Evolutionary conservation across 768 basidiomycete species (phyloP).

Genomic region (Termitomyces sp.): DNA sequence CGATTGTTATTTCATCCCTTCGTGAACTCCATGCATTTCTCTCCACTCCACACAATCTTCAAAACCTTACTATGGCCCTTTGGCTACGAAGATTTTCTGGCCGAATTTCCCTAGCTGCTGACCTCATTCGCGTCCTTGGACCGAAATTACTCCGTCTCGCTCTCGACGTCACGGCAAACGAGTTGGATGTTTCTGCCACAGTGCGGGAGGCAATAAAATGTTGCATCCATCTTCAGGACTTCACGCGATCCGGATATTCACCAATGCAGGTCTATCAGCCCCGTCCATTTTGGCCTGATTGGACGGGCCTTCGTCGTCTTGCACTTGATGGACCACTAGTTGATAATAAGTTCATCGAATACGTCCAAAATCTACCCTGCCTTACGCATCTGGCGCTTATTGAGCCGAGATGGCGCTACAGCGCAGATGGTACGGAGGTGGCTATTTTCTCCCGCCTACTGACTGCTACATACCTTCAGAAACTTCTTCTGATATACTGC

Average conservation of each 20-base stretch:
- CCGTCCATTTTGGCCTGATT: constrained; percentile 5
- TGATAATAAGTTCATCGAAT: constrained; percentile 7
- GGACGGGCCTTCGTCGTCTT: constrained; percentile 10
- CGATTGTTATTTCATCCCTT: constrained; percentile 9
- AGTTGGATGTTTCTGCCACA: constrained; percentile 3
- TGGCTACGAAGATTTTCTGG: constrained; percentile 7
- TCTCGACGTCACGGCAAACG: constrained; percentile 6
- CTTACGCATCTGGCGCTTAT: constrained; percentile 12
- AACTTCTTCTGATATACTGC: constrained; percentile 13
- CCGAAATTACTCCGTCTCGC: constrained; percentile 11
- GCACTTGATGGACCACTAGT: too few relatives aligned
- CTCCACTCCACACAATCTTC: constrained; percentile 1
- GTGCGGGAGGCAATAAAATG: constrained; percentile 6
- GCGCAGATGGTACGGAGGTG: constrained; percentile 11
- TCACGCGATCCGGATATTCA: constrained; percentile 11
- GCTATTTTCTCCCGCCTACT: constrained; percentile 10
- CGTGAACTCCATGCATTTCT: constrained; percentile 5
- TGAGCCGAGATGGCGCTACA: constrained; percentile 14
- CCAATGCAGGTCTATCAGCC: constrained; percentile 11
- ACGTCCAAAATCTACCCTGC: constrained; percentile 3
- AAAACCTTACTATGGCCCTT: constrained; percentile 3
- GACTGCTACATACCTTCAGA: constrained; percentile 4
- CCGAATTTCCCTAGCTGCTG: constrained; percentile 1
- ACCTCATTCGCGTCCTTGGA: constrained; percentile 7
- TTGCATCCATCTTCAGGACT: constrained; percentile 11